A percentile compares a stretch with the other conserved stretches of the same genome.
Evolutionary conservation across 2,329 filamentous ascomycete species (phyloP).

Genomic region (Microsporum audouinii): DNA sequence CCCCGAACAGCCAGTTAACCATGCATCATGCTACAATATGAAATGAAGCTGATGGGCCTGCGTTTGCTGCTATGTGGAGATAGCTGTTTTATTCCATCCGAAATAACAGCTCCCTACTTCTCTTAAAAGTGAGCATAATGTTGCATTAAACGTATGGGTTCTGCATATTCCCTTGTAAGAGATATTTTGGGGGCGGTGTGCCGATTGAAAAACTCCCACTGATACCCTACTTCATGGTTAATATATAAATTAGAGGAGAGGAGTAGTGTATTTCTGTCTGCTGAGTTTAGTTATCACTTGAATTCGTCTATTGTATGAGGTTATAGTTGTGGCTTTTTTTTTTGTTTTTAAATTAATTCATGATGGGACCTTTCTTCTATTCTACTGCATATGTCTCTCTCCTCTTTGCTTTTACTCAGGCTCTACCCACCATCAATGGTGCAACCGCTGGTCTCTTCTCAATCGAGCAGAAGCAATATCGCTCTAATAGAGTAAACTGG

Average conservation of each 20-base stretch:
- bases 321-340: too few species aligned
- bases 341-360: not conserved
- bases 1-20: not conserved
- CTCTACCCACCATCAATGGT: not conserved
- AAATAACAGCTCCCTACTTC: too few species aligned
- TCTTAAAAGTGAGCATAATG: not conserved
- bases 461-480: not conserved
- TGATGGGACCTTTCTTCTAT: not conserved
- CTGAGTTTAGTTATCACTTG: not conserved
- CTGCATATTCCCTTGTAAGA: not conserved
- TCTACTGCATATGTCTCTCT: too few species aligned
- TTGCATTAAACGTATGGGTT: not conserved
- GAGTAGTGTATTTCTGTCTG: not conserved
- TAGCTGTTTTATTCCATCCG: not conserved
- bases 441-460: constrained; percentile 3
- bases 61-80: not conserved
- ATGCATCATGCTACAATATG: not conserved
- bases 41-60: not conserved
- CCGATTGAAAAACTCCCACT: not conserved
- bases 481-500: not conserved
- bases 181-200: not conserved
- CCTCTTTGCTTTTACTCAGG: not conserved
- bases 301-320: not conserved
- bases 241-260: not conserved
- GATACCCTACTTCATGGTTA: not conserved